Conservation (phyloP, 768 basidiomycete species). For the Leccinellum luteum region DNA sequence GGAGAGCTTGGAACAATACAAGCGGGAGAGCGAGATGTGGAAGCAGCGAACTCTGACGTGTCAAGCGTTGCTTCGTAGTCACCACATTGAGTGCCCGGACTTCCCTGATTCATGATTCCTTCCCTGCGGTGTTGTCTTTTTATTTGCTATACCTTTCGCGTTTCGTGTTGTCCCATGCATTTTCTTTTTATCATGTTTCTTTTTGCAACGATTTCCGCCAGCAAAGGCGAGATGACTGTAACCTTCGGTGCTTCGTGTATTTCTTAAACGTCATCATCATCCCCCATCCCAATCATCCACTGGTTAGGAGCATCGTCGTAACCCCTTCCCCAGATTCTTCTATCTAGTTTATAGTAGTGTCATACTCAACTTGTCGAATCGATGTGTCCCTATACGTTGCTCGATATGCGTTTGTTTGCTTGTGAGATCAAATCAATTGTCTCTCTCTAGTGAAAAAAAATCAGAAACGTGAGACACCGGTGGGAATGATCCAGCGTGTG, state of each 20-base stretch:
- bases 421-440: too few species aligned
- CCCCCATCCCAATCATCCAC: slow-evolving; percentile 38
- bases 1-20: slow-evolving; percentile 48
- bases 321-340: slow-evolving; percentile 27
- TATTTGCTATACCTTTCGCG: slow-evolving; percentile 7
- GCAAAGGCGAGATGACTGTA: slow-evolving; percentile 14
- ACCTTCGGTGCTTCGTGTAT: slow-evolving; percentile 47
- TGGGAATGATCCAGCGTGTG: neutral
- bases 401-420: neutral
- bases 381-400: neutral
- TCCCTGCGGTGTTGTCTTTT: slow-evolving; percentile 1
- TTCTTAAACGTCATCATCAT: slow-evolving; percentile 19
- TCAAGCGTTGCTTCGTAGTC: slow-evolving; percentile 52
- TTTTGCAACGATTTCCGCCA: slow-evolving; percentile 7
- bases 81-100: slow-evolving; percentile 56
- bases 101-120: slow-evolving; percentile 34
- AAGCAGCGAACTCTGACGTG: slow-evolving; percentile 48
- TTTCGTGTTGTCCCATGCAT: neutral
- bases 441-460: too few species aligned
- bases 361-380: neutral
- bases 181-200: slow-evolving; percentile 4
- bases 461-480: too few species aligned
- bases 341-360: slow-evolving; percentile 7
- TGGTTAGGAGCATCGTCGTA: slow-evolving; percentile 58
- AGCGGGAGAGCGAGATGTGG: slow-evolving; percentile 62